phyloP scores from a whole-genome alignment of 1,284 basidiomycete species.

The Austropuccinia psidii region DNA sequence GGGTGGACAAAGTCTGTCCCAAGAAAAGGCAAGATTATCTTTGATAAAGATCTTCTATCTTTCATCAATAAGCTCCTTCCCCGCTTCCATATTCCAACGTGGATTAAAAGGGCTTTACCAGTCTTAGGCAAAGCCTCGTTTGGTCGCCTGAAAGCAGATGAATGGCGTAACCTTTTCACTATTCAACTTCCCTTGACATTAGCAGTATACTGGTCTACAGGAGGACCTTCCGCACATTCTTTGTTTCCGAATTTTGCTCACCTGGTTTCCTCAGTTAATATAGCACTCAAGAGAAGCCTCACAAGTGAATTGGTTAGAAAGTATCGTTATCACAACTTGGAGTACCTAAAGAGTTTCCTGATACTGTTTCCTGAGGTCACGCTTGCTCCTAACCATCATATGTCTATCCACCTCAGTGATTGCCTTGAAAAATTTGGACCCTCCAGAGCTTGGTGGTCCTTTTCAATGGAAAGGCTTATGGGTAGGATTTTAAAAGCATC shows the following conservation, averaged over 20 bases:
- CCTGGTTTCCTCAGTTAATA: constrained; percentile 17
- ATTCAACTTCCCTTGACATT: constrained; percentile 26
- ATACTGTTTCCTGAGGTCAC: background rate
- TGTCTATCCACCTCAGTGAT: constrained; percentile 2
- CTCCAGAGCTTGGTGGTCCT: background rate
- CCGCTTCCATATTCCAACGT: background rate
- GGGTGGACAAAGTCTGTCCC: background rate
- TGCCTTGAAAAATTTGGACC: background rate
- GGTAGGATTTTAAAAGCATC: background rate
- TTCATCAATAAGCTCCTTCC: constrained; percentile 4
- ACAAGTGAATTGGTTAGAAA: background rate
- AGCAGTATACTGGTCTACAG: constrained; percentile 2
- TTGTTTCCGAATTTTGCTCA: constrained; percentile 18
- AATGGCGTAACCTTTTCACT: constrained; percentile 36
- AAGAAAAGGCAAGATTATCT: constrained; percentile 9
- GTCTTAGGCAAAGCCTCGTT: constrained; percentile 26
- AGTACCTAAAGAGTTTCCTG: background rate
- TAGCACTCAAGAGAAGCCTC: constrained; percentile 17
- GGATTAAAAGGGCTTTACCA: constrained; percentile 21
- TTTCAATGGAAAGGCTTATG: background rate
- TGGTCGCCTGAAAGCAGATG: constrained; percentile 38
- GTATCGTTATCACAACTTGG: constrained; percentile 4
- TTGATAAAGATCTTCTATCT: background rate
- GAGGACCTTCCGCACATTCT: background rate
- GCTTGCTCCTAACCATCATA: constrained; percentile 22